A percentile compares a stretch with the other conserved stretches of the same genome.
Evolutionary conservation across 371 early-diverging fungal genomes (phyloP).

Genomic region (Rhizopus microsporus): DNA sequence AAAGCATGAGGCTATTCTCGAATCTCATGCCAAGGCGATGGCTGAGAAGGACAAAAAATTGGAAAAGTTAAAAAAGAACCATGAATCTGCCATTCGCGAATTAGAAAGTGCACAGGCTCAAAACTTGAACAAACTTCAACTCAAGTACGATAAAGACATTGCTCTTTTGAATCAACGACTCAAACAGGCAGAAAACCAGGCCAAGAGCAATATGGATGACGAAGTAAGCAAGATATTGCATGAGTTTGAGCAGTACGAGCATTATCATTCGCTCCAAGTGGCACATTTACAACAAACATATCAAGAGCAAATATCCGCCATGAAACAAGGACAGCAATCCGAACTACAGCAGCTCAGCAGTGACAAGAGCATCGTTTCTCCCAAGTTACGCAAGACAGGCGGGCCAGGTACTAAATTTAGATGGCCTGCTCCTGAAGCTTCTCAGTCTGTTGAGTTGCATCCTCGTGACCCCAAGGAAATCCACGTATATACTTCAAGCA

Average conservation of each 20-base stretch:
- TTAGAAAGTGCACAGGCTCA: constrained; percentile 39
- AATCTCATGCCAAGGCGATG: constrained; percentile 43
- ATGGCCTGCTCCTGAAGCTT: constrained; percentile 10
- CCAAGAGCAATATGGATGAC: constrained; percentile 41
- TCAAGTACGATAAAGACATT: constrained; percentile 31
- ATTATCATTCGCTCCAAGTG: constrained; percentile 41
- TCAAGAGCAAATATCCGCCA: constrained; percentile 37
- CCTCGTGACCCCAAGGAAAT: constrained; percentile 30
- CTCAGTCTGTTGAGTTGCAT: constrained; percentile 4
- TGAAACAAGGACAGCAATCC: constrained; percentile 38
- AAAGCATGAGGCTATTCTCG: constrained; percentile 43
- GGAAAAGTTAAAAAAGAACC: constrained; percentile 31
- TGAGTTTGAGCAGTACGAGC: constrained; percentile 55
- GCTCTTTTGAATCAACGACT: constrained; percentile 31
- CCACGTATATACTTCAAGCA: constrained; percentile 40
- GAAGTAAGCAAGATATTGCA: constrained; percentile 46
- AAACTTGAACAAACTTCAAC: constrained; percentile 26
- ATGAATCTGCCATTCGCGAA: constrained; percentile 32
- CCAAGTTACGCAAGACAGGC: constrained; percentile 8
- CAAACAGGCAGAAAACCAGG: constrained; percentile 34
- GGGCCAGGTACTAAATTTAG: constrained; percentile 11
- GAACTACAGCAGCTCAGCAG: constrained; percentile 2
- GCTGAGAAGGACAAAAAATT: constrained; percentile 51
- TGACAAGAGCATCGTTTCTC: neutral
- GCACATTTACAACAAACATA: constrained; percentile 41